Percentiles rank a stretch among this genome's conserved stretches.
Conservation (phyloP, 2,329 filamentous ascomycete genomes). For the Neophaeococcomyces mojaviensis region DNA sequence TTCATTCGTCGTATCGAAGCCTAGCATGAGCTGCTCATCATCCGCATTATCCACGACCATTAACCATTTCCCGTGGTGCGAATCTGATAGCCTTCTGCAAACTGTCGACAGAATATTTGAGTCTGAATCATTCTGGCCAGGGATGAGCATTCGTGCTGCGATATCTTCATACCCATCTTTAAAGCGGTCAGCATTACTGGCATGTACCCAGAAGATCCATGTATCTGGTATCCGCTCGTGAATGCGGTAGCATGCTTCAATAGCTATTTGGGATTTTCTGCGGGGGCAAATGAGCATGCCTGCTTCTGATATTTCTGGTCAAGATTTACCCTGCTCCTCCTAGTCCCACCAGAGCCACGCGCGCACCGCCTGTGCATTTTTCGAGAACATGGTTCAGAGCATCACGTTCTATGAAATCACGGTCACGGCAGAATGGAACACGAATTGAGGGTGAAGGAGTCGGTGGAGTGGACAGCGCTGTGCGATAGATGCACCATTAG, state of each 20-base stretch:
- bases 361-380: slow-evolving; percentile 16
- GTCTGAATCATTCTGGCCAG: slow-evolving; percentile 7
- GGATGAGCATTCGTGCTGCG: slow-evolving; percentile 15
- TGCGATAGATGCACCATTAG: too few species aligned
- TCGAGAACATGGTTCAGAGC: slow-evolving; percentile 23
- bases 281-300: not conserved
- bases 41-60: too few species aligned
- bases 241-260: slow-evolving; percentile 24
- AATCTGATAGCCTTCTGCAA: slow-evolving; percentile 8
- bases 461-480: too few species aligned
- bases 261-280: slow-evolving; percentile 28
- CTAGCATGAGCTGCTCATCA: too few species aligned
- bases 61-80: slow-evolving; percentile 7
- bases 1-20: too few species aligned
- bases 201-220: slow-evolving; percentile 27
- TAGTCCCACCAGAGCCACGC: slow-evolving; percentile 30
- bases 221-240: slow-evolving; percentile 17
- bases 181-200: slow-evolving; percentile 18
- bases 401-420: slow-evolving; percentile 27
- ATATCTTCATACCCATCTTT: slow-evolving; percentile 23
- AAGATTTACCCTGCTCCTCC: slow-evolving; percentile 29
- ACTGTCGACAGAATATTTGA: slow-evolving; percentile 7
- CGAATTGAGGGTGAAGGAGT: too few species aligned
- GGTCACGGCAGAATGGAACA: slow-evolving; percentile 28
- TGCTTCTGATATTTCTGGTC: not conserved